Evolutionary conservation across 1,284 basidiomycete species (phyloP).

Genomic region (Coriolopsis trogii): DNA sequence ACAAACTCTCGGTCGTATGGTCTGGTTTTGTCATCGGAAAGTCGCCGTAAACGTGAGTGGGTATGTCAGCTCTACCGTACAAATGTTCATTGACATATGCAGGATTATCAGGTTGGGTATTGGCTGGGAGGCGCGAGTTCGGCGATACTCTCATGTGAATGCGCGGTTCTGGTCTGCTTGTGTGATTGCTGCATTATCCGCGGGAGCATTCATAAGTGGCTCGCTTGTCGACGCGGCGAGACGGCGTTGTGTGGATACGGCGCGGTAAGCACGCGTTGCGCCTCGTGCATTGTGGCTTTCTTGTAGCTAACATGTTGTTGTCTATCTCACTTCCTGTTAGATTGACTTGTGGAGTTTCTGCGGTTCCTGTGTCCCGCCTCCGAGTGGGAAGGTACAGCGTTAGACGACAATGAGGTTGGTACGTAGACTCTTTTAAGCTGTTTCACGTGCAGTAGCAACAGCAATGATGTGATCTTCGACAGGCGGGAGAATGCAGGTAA

Average conservation of each 20-base stretch:
- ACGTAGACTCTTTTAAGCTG: slow-evolving; percentile 45
- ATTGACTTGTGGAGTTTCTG: slow-evolving; percentile 69
- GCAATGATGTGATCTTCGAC: too few relatives aligned
- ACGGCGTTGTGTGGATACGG: slow-evolving; percentile 32
- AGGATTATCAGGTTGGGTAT: slow-evolving; percentile 85
- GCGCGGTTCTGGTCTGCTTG: slow-evolving; percentile 86
- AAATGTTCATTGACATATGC: slow-evolving; percentile 94
- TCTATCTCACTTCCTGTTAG: slow-evolving; percentile 70
- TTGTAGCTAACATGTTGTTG: slow-evolving; percentile 8
- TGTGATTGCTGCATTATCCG: slow-evolving; percentile 55
- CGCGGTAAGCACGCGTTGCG: slow-evolving; percentile 27
- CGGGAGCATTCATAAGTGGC: slow-evolving; percentile 8
- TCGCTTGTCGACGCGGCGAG: background rate
- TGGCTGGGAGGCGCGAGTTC: slow-evolving; percentile 90
- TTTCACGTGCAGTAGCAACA: too few relatives aligned
- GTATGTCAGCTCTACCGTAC: slow-evolving; percentile 86
- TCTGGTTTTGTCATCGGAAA: slow-evolving; percentile 80
- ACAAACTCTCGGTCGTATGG: slow-evolving; percentile 78
- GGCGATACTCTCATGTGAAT: slow-evolving; percentile 88
- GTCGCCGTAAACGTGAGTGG: slow-evolving; percentile 87
- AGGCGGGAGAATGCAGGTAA: too few relatives aligned
- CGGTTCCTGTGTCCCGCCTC: slow-evolving; percentile 51
- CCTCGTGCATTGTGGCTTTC: background rate
- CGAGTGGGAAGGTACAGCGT: slow-evolving; percentile 27
- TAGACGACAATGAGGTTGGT: slow-evolving; percentile 51